Percentiles rank a stretch among this genome's conserved stretches.
Conservation (phyloP, 2,329 filamentous ascomycete genomes). For the Fusarium sp. region DNA sequence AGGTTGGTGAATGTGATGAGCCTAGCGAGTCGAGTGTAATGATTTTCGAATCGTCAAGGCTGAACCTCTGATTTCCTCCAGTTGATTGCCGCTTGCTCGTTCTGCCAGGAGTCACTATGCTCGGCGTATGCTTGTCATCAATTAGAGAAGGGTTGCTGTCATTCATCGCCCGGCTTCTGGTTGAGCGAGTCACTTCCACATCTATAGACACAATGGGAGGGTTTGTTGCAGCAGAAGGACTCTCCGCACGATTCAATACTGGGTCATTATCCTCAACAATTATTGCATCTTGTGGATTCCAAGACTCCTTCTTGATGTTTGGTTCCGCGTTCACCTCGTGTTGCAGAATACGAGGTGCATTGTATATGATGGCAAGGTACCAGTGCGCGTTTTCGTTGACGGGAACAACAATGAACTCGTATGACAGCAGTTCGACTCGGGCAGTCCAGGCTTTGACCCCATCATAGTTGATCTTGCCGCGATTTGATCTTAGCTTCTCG, state of each 20-base stretch:
- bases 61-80: slow-evolving; percentile 39
- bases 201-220: slow-evolving; percentile 40
- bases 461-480: slow-evolving; percentile 79
- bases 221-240: slow-evolving; percentile 27
- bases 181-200: slow-evolving; percentile 20
- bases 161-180: slow-evolving; percentile 6
- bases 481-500: slow-evolving; percentile 72
- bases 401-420: slow-evolving; percentile 90
- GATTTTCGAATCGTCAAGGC: slow-evolving; percentile 71
- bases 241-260: slow-evolving; percentile 10
- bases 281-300: slow-evolving; percentile 15
- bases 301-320: slow-evolving; percentile 7
- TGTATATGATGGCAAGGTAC: slow-evolving; percentile 96
- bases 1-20: slow-evolving; percentile 68
- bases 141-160: background rate
- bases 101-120: background rate
- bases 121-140: background rate
- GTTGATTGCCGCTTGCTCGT: slow-evolving; percentile 24
- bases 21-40: slow-evolving; percentile 89
- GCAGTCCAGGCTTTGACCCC: slow-evolving; percentile 89
- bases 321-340: background rate
- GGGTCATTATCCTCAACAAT: slow-evolving; percentile 22
- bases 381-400: slow-evolving; percentile 90
- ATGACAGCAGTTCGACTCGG: slow-evolving; percentile 82
- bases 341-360: slow-evolving; percentile 71